phyloP scores from a whole-genome alignment of 306 rosid species.

The Vigna trinervia region DNA sequence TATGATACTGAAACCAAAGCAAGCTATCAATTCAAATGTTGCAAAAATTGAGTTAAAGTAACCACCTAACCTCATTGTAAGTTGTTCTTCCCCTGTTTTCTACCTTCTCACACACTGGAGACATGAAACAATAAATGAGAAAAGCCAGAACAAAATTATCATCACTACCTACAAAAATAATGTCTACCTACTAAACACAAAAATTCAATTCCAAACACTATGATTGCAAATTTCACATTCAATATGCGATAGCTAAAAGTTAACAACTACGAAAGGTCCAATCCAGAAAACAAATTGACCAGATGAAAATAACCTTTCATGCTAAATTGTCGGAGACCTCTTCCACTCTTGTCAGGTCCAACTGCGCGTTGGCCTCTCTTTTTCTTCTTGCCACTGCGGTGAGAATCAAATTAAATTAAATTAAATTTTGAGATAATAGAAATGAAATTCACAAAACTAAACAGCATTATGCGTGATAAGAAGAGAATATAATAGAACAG shows the following conservation, averaged over 20 bases:
- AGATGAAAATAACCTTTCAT: slow-evolving; percentile 76
- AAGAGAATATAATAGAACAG: slow-evolving; percentile 11
- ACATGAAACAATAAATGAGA: slow-evolving; percentile 42
- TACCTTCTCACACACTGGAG: slow-evolving; percentile 93
- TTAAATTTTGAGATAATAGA: not conserved
- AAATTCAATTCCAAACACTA: not conserved
- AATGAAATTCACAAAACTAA: not conserved
- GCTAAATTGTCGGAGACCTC: slow-evolving; percentile 98
- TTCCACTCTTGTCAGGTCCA: slow-evolving; percentile 94
- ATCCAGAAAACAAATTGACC: too few relatives aligned
- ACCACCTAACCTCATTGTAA: slow-evolving; percentile 84
- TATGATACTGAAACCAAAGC: slow-evolving; percentile 13
- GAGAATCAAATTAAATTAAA: not conserved
- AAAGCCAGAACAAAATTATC: slow-evolving; percentile 30
- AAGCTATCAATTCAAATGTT: slow-evolving; percentile 3
- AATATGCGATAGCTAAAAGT: too few relatives aligned
- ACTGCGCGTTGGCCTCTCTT: slow-evolving; percentile 96
- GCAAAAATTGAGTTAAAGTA: slow-evolving; percentile 29
- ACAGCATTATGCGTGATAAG: slow-evolving; percentile 1
- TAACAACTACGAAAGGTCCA: too few relatives aligned
- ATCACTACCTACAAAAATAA: not conserved
- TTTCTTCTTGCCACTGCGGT: slow-evolving; percentile 78
- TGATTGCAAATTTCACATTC: not conserved
- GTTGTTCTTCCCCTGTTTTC: slow-evolving; percentile 98
- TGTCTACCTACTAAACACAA: not conserved